A percentile compares a stretch with the other conserved stretches of the same genome.
Evolutionary conservation across 176 grass and related monocot species (phyloP).

Genomic region (Triticum turgidum): DNA sequence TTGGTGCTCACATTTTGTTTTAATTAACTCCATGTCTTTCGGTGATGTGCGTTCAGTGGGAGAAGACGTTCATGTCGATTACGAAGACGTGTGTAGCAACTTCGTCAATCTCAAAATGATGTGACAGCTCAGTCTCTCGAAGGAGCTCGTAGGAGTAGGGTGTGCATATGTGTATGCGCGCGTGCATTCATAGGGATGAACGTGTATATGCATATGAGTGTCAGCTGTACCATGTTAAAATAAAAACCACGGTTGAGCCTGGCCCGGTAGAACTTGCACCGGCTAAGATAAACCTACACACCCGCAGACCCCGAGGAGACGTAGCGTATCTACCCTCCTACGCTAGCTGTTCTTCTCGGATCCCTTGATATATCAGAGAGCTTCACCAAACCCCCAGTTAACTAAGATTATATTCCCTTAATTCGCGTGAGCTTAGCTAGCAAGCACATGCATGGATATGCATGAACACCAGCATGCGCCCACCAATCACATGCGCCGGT

Average conservation of each 20-base stretch:
- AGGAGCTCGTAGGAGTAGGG: too few relatives aligned
- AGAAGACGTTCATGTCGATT: too few relatives aligned
- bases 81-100: too few relatives aligned
- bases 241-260: not conserved
- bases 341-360: not conserved
- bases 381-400: not conserved
- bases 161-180: too few relatives aligned
- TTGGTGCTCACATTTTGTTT: too few relatives aligned
- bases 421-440: not conserved
- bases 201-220: too few relatives aligned
- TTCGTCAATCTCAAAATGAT: too few relatives aligned
- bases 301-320: not conserved
- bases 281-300: not conserved
- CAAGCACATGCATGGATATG: slow-evolving; percentile 6
- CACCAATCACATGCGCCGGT: not conserved
- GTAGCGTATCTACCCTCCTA: not conserved
- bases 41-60: too few relatives aligned
- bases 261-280: not conserved
- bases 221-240: too few relatives aligned
- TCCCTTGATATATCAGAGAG: not conserved
- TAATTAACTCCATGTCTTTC: too few relatives aligned
- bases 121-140: too few relatives aligned
- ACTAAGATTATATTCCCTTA: not conserved
- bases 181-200: too few relatives aligned
- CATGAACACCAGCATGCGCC: not conserved